These are phyloP conservation scores for Malus sieversii DNA, from an alignment of 306 rosid species.

Conservation along the genomic window DNA sequence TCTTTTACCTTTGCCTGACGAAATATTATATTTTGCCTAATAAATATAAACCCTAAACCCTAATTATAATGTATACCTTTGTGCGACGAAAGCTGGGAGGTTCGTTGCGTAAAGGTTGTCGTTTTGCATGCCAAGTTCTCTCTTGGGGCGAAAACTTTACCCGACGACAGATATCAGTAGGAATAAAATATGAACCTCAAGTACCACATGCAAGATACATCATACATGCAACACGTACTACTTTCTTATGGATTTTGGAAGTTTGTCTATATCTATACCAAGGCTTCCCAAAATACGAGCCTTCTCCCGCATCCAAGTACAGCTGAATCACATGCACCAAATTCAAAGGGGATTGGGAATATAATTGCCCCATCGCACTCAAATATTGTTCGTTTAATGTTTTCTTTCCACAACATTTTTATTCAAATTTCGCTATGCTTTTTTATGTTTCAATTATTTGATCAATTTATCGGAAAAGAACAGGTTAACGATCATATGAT, in stretches of 20 bases:
- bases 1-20: too few species aligned
- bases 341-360: not conserved
- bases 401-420: not conserved
- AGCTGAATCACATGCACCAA: not conserved
- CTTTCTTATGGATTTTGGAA: not conserved
- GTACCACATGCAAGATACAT: not conserved
- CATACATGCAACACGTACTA: not conserved
- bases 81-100: too few species aligned
- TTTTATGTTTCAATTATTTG: not conserved
- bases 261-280: not conserved
- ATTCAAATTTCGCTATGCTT: too few species aligned
- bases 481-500: not conserved
- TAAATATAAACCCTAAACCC: too few species aligned
- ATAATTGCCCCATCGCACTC: not conserved
- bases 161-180: too few species aligned
- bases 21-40: too few species aligned
- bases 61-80: too few species aligned
- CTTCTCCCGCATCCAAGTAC: too few species aligned
- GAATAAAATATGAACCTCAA: not conserved
- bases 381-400: not conserved
- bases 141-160: too few species aligned
- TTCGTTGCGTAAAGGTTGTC: too few species aligned
- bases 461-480: not conserved
- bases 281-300: too few species aligned
- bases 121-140: too few species aligned